These are phyloP conservation scores for Xerocomus alliaceus DNA, from an alignment of 1,284 basidiomycete genomes.

Conservation along the genomic window DNA sequence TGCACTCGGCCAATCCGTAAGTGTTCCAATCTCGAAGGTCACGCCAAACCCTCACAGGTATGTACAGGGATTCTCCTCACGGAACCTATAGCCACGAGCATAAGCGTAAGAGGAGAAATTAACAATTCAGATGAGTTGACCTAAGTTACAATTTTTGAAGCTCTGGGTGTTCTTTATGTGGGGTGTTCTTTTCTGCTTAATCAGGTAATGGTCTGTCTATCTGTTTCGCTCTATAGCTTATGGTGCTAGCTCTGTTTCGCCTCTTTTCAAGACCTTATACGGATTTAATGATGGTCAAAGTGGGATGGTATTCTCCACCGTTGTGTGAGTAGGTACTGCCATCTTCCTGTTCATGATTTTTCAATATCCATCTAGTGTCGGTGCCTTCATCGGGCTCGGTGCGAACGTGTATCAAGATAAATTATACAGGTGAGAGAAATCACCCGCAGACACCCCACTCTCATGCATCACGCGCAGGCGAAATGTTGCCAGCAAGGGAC, in stretches of 20 bases:
- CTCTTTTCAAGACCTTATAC: slow-evolving; percentile 67
- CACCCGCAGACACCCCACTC: not conserved
- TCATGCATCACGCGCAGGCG: not conserved
- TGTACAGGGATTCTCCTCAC: slow-evolving; percentile 64
- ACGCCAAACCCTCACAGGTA: not conserved
- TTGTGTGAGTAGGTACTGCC: slow-evolving; percentile 55
- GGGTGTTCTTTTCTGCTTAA: slow-evolving; percentile 76
- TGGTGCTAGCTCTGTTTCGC: slow-evolving; percentile 61
- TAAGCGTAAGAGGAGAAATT: slow-evolving; percentile 57
- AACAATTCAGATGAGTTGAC: not conserved
- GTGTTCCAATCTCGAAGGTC: slow-evolving; percentile 31
- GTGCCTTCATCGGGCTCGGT: slow-evolving; percentile 62
- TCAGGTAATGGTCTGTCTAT: slow-evolving; percentile 53
- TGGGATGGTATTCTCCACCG: slow-evolving; percentile 63
- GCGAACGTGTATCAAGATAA: slow-evolving; percentile 51
- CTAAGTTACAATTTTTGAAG: slow-evolving; percentile 42
- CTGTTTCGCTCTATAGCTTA: not conserved
- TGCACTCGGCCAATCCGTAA: slow-evolving; percentile 73
- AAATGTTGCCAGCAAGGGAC: not conserved
- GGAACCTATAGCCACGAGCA: slow-evolving; percentile 78
- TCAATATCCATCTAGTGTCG: slow-evolving; percentile 60
- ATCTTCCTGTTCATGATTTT: not conserved
- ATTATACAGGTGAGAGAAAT: not conserved
- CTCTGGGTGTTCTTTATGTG: slow-evolving; percentile 80
- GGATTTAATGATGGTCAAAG: slow-evolving; percentile 69